Evolutionary conservation across 1,284 basidiomycete species (phyloP).

Genomic region (Apiotrichum gamsii): DNA sequence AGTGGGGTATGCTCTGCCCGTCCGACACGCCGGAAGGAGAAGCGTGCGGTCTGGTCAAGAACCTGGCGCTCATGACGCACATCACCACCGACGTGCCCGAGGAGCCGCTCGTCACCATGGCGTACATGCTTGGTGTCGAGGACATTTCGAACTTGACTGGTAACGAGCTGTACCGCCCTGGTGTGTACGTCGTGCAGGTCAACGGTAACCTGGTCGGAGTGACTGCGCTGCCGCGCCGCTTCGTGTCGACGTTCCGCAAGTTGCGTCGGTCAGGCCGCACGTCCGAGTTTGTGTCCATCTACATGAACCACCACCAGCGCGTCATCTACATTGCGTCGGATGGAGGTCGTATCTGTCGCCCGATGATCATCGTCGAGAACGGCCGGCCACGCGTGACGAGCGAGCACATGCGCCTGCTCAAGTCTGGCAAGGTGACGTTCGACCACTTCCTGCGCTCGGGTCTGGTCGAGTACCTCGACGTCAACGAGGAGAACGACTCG

Average conservation of each 20-base stretch:
- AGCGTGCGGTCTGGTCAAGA: slow-evolving; percentile 98
- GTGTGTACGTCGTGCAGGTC: slow-evolving; percentile 92
- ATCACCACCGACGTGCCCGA: slow-evolving; percentile 99
- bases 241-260: slow-evolving; percentile 85
- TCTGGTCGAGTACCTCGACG: slow-evolving; percentile 99
- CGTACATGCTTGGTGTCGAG: slow-evolving; percentile 93
- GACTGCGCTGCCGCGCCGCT: slow-evolving; percentile 76
- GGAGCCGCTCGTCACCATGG: slow-evolving; percentile 80
- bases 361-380: slow-evolving; percentile 94
- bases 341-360: slow-evolving; percentile 95
- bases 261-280: slow-evolving; percentile 84
- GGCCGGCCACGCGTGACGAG: slow-evolving; percentile 68
- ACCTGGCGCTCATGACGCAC: slow-evolving; percentile 98
- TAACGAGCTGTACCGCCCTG: slow-evolving; percentile 86
- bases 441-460: slow-evolving; percentile 92
- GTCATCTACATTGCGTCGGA: slow-evolving; percentile 96
- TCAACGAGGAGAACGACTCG: slow-evolving; percentile 99
- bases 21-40: slow-evolving; percentile 99
- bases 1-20: slow-evolving; percentile 99
- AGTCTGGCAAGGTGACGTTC: slow-evolving; percentile 71
- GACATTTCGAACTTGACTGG: slow-evolving; percentile 91
- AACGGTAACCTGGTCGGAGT: slow-evolving; percentile 95
- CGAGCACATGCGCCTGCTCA: slow-evolving; percentile 78
- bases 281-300: slow-evolving; percentile 95
- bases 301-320: slow-evolving; percentile 91